Evolutionary conservation across 345 rosid genomes (phyloP).

Genomic region (Linum trigynum): DNA sequence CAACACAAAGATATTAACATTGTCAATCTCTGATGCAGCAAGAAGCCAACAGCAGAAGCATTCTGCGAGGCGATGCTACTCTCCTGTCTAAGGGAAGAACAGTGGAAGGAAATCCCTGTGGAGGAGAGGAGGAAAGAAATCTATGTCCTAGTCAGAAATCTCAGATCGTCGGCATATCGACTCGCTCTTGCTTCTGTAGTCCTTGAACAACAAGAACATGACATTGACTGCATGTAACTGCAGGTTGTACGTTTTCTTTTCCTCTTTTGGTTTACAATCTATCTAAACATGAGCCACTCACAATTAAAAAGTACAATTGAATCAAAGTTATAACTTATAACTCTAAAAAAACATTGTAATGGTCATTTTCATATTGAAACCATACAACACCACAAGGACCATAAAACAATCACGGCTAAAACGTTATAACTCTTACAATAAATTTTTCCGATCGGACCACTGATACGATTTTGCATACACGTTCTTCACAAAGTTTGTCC

Average conservation of each 20-base stretch:
- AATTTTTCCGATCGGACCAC: no score
- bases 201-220: constrained; percentile 53
- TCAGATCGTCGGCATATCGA: constrained; percentile 74
- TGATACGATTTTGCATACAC: no score
- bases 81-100: constrained; percentile 55
- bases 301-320: no score
- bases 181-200: constrained; percentile 64
- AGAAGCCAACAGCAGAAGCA: constrained; percentile 55
- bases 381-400: no score
- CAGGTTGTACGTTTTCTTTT: neutral
- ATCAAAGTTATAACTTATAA: no score
- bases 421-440: no score
- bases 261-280: no score
- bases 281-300: no score
- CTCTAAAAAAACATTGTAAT: no score
- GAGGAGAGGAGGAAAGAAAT: constrained; percentile 52
- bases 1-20: neutral
- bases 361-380: no score
- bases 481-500: no score
- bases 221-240: constrained; percentile 38
- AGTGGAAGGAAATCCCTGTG: constrained; percentile 47
- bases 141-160: constrained; percentile 63
- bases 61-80: constrained; percentile 58
- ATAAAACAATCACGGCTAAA: no score
- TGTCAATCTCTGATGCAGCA: constrained; percentile 33